Conservation (phyloP, 768 basidiomycete species). For the Phanerodontia chrysosporium region DNA sequence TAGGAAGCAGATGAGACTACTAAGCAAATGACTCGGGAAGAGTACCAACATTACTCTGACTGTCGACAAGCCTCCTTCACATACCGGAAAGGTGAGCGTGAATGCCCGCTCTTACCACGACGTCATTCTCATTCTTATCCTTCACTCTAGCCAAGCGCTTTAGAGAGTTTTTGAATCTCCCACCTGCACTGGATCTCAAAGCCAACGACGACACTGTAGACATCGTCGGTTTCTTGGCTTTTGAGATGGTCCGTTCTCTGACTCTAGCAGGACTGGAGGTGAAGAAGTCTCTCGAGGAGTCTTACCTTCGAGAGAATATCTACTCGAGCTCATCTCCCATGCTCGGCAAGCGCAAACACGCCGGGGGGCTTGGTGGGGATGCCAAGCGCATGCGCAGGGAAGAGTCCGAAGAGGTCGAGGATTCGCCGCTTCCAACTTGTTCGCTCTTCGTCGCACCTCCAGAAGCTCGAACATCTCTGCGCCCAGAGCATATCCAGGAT, state of each 20-base stretch:
- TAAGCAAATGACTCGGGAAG: slow-evolving; percentile 92
- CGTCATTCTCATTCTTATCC: background rate
- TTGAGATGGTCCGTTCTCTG: slow-evolving; percentile 94
- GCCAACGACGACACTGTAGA: slow-evolving; percentile 93
- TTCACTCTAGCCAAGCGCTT: slow-evolving; percentile 81
- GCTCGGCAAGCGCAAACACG: slow-evolving; percentile 67
- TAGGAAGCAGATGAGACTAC: slow-evolving; percentile 95
- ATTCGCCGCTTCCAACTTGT: slow-evolving; percentile 62
- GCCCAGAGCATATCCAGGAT: slow-evolving; percentile 86
- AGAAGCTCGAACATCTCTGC: slow-evolving; percentile 72
- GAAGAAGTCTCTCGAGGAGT: slow-evolving; percentile 74
- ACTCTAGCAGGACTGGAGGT: slow-evolving; percentile 85
- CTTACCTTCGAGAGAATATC: slow-evolving; percentile 55
- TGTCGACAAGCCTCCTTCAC: slow-evolving; percentile 97
- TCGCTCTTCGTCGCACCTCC: slow-evolving; percentile 79
- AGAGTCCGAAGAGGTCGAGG: slow-evolving; percentile 54
- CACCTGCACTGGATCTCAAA: slow-evolving; percentile 80
- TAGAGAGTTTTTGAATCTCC: slow-evolving; percentile 89
- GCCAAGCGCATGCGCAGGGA: slow-evolving; percentile 38
- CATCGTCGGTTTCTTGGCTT: slow-evolving; percentile 94
- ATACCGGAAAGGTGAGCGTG: slow-evolving; percentile 77
- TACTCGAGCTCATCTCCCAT: slow-evolving; percentile 52
- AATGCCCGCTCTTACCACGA: slow-evolving; percentile 12
- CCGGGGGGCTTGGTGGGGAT: slow-evolving; percentile 32
- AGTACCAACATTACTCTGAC: slow-evolving; percentile 95